Base-by-base conservation (phyloP, 179 eudicot species). In the Silene coronaria region DNA sequence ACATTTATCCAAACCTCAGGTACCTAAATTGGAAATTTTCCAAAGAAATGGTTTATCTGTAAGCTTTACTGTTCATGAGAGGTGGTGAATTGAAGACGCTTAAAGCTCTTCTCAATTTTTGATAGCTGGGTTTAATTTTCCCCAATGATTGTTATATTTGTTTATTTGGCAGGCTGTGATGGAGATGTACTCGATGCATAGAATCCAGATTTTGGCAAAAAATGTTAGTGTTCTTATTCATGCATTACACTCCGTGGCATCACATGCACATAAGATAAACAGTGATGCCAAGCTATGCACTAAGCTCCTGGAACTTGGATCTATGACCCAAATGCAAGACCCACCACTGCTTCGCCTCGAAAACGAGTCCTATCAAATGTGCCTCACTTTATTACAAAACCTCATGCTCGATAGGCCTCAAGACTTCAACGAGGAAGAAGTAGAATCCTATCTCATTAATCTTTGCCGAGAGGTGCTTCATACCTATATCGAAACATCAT, bases 301-400 rank as follows among this genome's bases (percentile, higher is more conserved):
- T 48, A 89, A 88, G 85, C 87, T 94, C 27, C 94, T 84, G 75
- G 94, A 90, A 74, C 79, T 92, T 72, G 90, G 82, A 22, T 76
- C 96, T 30, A 55, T 94, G 26, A 90, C 89, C 55, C 96, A 94
- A 84, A 90, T 94, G 96, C 98, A 94, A 82, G 97, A 92, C 74
- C 98, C 98, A 48, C 97, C 98, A 34, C 86, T 94, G 45, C 78
- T 94, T n/a, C 97, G 97, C 75, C 96, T 94, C 5, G 98, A 94
- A 81, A 92, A 88, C 2, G 97, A 92, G 80, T 89, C 98, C 55
- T 94, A 90, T 77, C 98, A 94, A 55, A 90, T 88, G 73, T 94
- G 94, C 81, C 89, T 94, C 71, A 89, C 97, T 24, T 76, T 92
- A 21, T 76, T 92, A 48, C 96, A 94, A 77, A 94, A 92, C 82